Evolutionary conservation across 2,329 filamentous ascomycete species (phyloP).

Genomic region (Didymella sp.): DNA sequence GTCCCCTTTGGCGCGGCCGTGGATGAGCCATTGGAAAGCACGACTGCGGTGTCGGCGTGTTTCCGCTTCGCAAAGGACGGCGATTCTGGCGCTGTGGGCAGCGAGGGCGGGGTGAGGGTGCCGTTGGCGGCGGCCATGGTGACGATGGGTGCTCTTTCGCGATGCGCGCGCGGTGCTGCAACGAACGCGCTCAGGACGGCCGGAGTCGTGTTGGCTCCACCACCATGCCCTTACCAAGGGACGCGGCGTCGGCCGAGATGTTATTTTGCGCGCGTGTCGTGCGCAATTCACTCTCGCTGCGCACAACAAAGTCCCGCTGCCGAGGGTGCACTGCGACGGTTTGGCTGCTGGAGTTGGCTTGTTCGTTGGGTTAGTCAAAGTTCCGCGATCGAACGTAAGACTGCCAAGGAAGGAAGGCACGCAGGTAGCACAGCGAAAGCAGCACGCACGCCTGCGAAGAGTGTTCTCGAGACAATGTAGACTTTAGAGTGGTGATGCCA

Average conservation of each 20-base stretch:
- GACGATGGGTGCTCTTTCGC: conserved; percentile 37
- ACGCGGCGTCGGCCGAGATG: neutral
- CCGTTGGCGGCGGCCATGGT: conserved; percentile 48
- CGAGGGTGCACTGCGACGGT: conserved; percentile 22
- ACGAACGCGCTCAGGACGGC: conserved; percentile 48
- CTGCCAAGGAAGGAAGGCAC: conserved; percentile 37
- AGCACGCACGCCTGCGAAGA: neutral
- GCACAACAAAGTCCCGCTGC: conserved; percentile 20
- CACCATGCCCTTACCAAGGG: conserved; percentile 12
- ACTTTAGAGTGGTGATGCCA: neutral
- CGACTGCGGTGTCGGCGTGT: conserved; percentile 48
- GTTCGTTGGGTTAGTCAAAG: conserved; percentile 33
- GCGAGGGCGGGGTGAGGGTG: conserved; percentile 44
- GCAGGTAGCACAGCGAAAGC: conserved; percentile 17
- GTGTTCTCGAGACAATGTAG: too few species aligned
- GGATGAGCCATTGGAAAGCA: conserved; percentile 41
- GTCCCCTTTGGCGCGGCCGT: conserved; percentile 26
- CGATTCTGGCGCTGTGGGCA: conserved; percentile 35
- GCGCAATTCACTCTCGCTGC: conserved; percentile 10
- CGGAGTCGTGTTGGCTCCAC: conserved; percentile 25
- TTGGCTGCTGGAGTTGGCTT: conserved; percentile 28
- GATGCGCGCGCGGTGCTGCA: conserved; percentile 44
- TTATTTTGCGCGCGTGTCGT: conserved; percentile 1
- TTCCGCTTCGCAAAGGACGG: conserved; percentile 54
- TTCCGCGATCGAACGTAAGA: conserved; percentile 27